These are phyloP conservation scores for Alternaria brassicae DNA, from an alignment of 2,329 filamentous ascomycete genomes.

Conservation along the genomic window DNA sequence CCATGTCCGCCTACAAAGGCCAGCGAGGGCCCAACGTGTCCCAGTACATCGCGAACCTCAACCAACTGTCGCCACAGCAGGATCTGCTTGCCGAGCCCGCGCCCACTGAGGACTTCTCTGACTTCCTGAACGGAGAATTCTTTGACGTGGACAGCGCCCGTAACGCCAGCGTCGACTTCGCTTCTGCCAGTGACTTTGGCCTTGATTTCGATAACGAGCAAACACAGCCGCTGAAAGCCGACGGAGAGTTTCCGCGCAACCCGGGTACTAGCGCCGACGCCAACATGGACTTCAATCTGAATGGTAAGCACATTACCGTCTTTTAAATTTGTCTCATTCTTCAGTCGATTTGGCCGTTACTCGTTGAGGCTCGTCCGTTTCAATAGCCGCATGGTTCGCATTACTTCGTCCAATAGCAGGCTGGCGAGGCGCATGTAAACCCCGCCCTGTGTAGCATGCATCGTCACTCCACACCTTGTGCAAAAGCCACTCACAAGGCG, in stretches of 20 bases:
- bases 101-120: slow-evolving; percentile 55
- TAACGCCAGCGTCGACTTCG: slow-evolving; percentile 35
- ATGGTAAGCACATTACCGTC: slow-evolving; percentile 37
- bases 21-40: slow-evolving; percentile 86
- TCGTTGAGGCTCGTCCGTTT: slow-evolving; percentile 16
- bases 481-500: slow-evolving; percentile 35
- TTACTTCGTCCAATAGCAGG: slow-evolving; percentile 32
- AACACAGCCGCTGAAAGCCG: slow-evolving; percentile 17
- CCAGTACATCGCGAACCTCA: slow-evolving; percentile 86
- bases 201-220: slow-evolving; percentile 39
- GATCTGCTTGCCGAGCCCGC: slow-evolving; percentile 49
- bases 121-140: slow-evolving; percentile 68
- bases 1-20: slow-evolving; percentile 77
- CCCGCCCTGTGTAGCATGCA: slow-evolving; percentile 39
- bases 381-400: slow-evolving; percentile 23
- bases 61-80: slow-evolving; percentile 64
- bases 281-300: slow-evolving; percentile 47
- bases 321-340: slow-evolving; percentile 11
- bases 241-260: slow-evolving; percentile 23
- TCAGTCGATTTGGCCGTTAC: slow-evolving; percentile 15
- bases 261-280: slow-evolving; percentile 27
- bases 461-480: slow-evolving; percentile 35
- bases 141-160: slow-evolving; percentile 67
- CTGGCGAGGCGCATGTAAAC: slow-evolving; percentile 28
- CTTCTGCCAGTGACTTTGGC: slow-evolving; percentile 36